phyloP scores from a whole-genome alignment of 495 filamentous ascomycete species.

The Penicillium verhagenii region DNA sequence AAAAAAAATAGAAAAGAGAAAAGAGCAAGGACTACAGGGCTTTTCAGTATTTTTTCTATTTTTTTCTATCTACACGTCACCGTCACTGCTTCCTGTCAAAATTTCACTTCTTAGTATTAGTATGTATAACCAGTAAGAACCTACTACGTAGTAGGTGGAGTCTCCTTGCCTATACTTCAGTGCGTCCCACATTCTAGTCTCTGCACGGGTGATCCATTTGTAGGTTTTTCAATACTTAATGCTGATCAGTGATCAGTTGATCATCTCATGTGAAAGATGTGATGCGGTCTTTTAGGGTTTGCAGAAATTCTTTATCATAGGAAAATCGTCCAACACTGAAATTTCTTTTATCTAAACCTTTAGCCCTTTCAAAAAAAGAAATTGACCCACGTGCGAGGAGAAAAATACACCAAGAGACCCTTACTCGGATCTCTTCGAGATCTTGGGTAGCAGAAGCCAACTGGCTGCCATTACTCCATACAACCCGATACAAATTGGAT shows the following conservation, averaged over 20 bases:
- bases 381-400: background rate
- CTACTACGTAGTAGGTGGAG: background rate
- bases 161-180: background rate
- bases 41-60: background rate
- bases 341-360: too few species aligned
- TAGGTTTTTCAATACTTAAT: background rate
- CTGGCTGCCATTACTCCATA: constrained; percentile 68
- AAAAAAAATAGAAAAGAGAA: too few species aligned
- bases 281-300: background rate
- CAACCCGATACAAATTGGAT: constrained; percentile 66
- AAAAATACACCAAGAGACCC: background rate
- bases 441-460: constrained; percentile 49
- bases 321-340: too few species aligned
- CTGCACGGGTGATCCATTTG: background rate
- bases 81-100: background rate
- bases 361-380: too few species aligned
- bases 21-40: background rate
- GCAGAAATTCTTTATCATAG: background rate
- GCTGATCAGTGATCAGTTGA: background rate
- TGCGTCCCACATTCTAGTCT: background rate
- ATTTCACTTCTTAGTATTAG: background rate
- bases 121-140: too few species aligned
- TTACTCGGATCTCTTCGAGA: constrained; percentile 32
- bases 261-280: background rate
- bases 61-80: background rate